Percentiles rank a stretch among this genome's conserved stretches.
Conservation (phyloP, 495 filamentous ascomycete genomes). For the Penicillium simplicissimum region DNA sequence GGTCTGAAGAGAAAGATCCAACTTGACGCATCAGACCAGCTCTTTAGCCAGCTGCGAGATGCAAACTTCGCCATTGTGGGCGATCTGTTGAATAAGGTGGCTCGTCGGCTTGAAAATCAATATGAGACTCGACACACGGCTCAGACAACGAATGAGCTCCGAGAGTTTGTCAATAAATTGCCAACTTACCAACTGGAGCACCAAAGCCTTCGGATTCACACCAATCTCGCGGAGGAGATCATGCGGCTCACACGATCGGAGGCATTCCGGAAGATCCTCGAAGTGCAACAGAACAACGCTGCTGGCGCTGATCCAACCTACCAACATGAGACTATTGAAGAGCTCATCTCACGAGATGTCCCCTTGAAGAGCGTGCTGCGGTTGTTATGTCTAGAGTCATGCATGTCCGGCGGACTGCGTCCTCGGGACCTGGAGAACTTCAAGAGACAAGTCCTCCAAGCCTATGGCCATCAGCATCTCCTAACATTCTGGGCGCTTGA, state of each 20-base stretch:
- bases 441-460: slow-evolving; percentile 82
- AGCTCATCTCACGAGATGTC: slow-evolving; percentile 83
- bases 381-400: slow-evolving; percentile 86
- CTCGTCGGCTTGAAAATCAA: slow-evolving; percentile 80
- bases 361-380: slow-evolving; percentile 79
- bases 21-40: slow-evolving; percentile 84
- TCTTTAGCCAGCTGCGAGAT: slow-evolving; percentile 87
- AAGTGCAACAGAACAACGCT: slow-evolving; percentile 95
- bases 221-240: slow-evolving; percentile 89
- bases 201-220: slow-evolving; percentile 87
- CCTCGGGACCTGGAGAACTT: slow-evolving; percentile 85
- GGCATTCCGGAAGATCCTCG: slow-evolving; percentile 80
- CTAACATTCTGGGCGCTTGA: slow-evolving; percentile 88
- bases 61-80: slow-evolving; percentile 95
- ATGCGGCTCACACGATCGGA: slow-evolving; percentile 87
- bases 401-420: slow-evolving; percentile 84
- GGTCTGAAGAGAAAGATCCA: slow-evolving; percentile 86
- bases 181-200: slow-evolving; percentile 93
- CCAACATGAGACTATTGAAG: slow-evolving; percentile 87
- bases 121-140: slow-evolving; percentile 88
- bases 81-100: slow-evolving; percentile 83
- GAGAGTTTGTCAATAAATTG: slow-evolving; percentile 87
- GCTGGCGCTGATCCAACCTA: slow-evolving; percentile 84
- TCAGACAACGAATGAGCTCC: slow-evolving; percentile 85
- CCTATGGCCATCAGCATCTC: slow-evolving; percentile 92